These are phyloP conservation scores for Peterozyma toletana DNA, from an alignment of 805 yeast genomes.

Conservation along the genomic window DNA sequence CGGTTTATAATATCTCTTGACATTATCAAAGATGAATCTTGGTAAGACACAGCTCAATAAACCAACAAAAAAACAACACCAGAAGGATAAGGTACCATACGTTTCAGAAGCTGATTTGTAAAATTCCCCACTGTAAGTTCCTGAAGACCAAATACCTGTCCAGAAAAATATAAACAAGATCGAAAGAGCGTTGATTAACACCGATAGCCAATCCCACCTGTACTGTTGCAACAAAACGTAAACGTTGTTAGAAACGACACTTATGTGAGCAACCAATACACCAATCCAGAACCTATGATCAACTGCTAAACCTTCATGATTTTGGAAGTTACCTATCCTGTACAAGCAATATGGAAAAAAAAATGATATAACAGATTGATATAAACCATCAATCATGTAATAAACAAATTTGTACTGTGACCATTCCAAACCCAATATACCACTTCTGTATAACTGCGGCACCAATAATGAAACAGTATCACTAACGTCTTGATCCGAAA, in stretches of 20 bases:
- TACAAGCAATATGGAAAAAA: conserved; percentile 64
- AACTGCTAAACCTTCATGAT: conserved; percentile 46
- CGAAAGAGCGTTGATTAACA: conserved; percentile 48
- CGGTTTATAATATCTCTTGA: conserved; percentile 49
- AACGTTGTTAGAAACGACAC: conserved; percentile 60
- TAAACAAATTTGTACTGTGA: conserved; percentile 57
- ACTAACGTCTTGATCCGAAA: conserved; percentile 75
- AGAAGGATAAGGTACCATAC: conserved; percentile 53
- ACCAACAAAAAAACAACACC: conserved; percentile 69
- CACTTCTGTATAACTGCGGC: conserved; percentile 69
- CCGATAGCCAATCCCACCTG: conserved; percentile 77
- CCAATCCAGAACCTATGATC: conserved; percentile 77
- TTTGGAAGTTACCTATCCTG: conserved; percentile 33
- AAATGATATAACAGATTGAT: conserved; percentile 66
- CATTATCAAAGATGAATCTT: conserved; percentile 43
- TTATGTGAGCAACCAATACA: conserved; percentile 55
- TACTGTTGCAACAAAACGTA: conserved; percentile 62
- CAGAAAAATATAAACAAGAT: conserved; percentile 58
- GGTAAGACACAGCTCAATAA: conserved; percentile 50
- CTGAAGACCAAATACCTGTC: conserved; percentile 76
- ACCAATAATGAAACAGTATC: conserved; percentile 62
- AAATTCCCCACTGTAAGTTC: conserved; percentile 46
- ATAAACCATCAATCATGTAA: conserved; percentile 73
- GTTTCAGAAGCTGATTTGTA: conserved; percentile 60
- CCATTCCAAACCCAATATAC: conserved; percentile 71